phyloP scores from a whole-genome alignment of 345 rosid species.

The Microcos paniculata region DNA sequence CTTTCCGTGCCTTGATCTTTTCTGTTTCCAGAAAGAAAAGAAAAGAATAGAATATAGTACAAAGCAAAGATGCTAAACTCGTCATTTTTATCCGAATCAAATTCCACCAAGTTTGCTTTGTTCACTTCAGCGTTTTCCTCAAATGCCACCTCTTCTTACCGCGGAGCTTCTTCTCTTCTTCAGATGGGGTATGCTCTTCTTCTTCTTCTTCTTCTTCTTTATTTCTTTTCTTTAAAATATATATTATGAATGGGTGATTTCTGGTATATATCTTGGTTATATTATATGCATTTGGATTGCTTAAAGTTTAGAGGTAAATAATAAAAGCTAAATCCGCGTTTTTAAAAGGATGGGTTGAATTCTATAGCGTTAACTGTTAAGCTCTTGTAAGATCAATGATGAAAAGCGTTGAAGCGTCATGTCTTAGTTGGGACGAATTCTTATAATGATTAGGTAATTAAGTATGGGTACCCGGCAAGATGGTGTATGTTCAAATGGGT shows the following conservation, averaged over 20 bases:
- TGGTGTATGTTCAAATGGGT: not conserved
- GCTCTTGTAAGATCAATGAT: not conserved
- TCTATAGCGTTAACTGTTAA: not conserved
- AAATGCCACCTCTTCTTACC: slow-evolving; percentile 12
- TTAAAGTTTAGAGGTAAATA: too few relatives aligned
- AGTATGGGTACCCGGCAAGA: not conserved
- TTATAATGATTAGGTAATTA: not conserved
- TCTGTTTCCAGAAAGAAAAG: not conserved
- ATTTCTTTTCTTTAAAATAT: too few relatives aligned
- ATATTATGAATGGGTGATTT: not conserved
- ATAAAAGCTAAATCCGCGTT: not conserved
- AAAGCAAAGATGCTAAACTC: slow-evolving; percentile 13
- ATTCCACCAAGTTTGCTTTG: not conserved
- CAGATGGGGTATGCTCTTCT: slow-evolving; percentile 9
- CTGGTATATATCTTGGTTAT: too few relatives aligned
- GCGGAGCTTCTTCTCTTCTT: not conserved
- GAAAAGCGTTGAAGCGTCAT: not conserved
- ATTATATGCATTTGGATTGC: too few relatives aligned
- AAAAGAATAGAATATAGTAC: slow-evolving; percentile 5
- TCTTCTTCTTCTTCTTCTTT: not conserved
- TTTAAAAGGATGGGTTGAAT: not conserved
- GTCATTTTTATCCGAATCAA: slow-evolving; percentile 5
- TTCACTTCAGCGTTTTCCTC: not conserved
- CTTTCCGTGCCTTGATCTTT: not conserved
- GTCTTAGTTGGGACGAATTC: slow-evolving; percentile 7